Evolutionary conservation across 805 yeast species (phyloP), one percentile per base, ranked within the genome.

Genomic region (Hanseniaspora valbyensis): DNA sequence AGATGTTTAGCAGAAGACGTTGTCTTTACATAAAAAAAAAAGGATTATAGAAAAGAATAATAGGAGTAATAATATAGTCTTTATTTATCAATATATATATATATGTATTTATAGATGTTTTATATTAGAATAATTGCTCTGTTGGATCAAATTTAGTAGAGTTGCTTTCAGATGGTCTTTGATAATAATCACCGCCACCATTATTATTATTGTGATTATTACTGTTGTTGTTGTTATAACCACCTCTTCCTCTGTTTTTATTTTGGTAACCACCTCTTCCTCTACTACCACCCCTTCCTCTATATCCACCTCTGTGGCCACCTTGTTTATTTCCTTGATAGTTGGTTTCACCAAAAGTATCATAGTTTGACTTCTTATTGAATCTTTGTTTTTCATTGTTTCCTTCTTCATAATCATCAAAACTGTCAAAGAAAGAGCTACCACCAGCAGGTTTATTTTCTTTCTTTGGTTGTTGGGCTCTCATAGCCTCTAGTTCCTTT

Each of bases 341-440:
- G 19, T 79, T 72, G 6, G 80, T 66, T 66, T 83, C 83, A 21
- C 95, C 95, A 66, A 86, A 87, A 1, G 95, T 86, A 65, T 85
- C 95, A 66, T 78, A 59, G 63, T 87, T 87, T 60, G 84, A 73
- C 42, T 67, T 67, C 13, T 39, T 55, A 18, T 53, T 56, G 14
- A 40, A 53, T 8, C 21, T 44, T 54, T 3, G 53, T 21, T 53
- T 54, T 2, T 49, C 54, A 12, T 50, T 54, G 26, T 56, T 55
- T 18, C 51, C 53, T 4, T 49, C 36, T 19, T 57, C 57, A n/a
- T 53, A 59, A 54, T 36, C 65, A 57, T 49, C 52, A 42, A 49
- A 42, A 50, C 29, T 48, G 29, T 29, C 45, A 30, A 36, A 40
- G 51, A 33, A 41, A 37, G 30, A 50, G 43, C 53, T 30, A 46